Conservation (phyloP, 495 filamentous ascomycete species). For the Penicillium salamii region DNA sequence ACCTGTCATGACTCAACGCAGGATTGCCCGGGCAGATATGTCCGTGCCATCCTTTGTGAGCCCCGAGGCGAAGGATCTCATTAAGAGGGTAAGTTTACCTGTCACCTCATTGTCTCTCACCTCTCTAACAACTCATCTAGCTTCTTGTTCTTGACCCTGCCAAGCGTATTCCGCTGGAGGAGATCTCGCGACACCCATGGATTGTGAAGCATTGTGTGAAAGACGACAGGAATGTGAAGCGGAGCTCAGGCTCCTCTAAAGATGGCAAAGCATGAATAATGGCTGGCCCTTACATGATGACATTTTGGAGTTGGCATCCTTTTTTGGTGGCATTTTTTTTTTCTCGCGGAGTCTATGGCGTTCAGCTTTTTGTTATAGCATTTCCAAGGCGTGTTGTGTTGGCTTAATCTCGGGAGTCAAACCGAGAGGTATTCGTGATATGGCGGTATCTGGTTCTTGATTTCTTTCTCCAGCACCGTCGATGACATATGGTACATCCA, state of each 20-base stretch:
- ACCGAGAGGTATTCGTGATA: slow-evolving; percentile 14
- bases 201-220: slow-evolving; percentile 94
- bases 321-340: slow-evolving; percentile 13
- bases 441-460: slow-evolving; percentile 21
- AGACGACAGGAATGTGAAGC: slow-evolving; percentile 60
- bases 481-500: slow-evolving; percentile 28
- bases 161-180: slow-evolving; percentile 84
- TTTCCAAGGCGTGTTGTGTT: slow-evolving; percentile 20
- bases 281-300: slow-evolving; percentile 13
- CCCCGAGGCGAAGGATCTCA: slow-evolving; percentile 85
- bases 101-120: no score
- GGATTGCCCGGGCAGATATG: slow-evolving; percentile 91
- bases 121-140: slow-evolving; percentile 43
- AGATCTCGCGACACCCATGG: slow-evolving; percentile 91
- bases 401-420: slow-evolving; percentile 17
- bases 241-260: slow-evolving; percentile 41
- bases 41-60: slow-evolving; percentile 86
- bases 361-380: slow-evolving; percentile 16
- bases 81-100: slow-evolving; percentile 73
- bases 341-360: slow-evolving; percentile 9
- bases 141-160: slow-evolving; percentile 91
- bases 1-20: slow-evolving; percentile 87
- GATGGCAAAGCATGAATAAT: slow-evolving; percentile 31
- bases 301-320: slow-evolving; percentile 19
- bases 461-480: slow-evolving; percentile 10